Conservation (phyloP, 352 stramenopile species). For the Pythium guiyangense region DNA sequence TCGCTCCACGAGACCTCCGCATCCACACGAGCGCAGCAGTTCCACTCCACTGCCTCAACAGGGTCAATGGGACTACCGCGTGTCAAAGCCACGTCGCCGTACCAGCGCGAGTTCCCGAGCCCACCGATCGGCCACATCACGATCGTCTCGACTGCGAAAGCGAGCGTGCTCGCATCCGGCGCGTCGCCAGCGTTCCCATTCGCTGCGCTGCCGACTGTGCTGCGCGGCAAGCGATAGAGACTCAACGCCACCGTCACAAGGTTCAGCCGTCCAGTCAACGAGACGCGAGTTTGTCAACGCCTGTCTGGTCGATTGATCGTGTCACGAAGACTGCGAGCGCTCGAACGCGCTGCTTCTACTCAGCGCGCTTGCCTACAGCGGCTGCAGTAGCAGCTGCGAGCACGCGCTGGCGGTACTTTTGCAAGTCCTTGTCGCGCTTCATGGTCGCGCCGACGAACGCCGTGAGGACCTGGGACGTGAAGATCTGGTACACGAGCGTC, state of each 20-base stretch:
- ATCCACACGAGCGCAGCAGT: too few relatives aligned
- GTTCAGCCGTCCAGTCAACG: not conserved
- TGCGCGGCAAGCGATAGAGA: slow-evolving; percentile 36
- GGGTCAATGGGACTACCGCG: slow-evolving; percentile 14
- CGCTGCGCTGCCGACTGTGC: slow-evolving; percentile 20
- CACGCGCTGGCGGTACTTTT: slow-evolving; percentile 39
- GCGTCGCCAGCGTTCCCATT: slow-evolving; percentile 14
- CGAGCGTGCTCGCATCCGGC: not conserved
- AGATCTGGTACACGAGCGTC: slow-evolving; percentile 85
- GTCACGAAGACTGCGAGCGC: not conserved
- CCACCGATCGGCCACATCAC: slow-evolving; percentile 28
- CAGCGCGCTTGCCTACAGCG: not conserved
- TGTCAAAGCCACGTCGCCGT: slow-evolving; percentile 17
- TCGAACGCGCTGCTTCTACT: not conserved
- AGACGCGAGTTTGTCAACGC: not conserved
- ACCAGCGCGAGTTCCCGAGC: slow-evolving; percentile 47
- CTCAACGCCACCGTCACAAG: not conserved
- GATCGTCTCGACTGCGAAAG: slow-evolving; percentile 15
- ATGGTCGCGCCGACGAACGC: slow-evolving; percentile 77
- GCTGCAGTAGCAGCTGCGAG: not conserved
- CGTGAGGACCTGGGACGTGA: slow-evolving; percentile 69
- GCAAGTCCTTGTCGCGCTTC: slow-evolving; percentile 80
- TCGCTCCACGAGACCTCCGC: slow-evolving; percentile 18
- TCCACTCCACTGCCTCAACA: not conserved
- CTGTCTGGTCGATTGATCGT: too few relatives aligned